Base-by-base conservation (phyloP, 805 yeast species). In the Metschnikowia baotianmanensis region DNA sequence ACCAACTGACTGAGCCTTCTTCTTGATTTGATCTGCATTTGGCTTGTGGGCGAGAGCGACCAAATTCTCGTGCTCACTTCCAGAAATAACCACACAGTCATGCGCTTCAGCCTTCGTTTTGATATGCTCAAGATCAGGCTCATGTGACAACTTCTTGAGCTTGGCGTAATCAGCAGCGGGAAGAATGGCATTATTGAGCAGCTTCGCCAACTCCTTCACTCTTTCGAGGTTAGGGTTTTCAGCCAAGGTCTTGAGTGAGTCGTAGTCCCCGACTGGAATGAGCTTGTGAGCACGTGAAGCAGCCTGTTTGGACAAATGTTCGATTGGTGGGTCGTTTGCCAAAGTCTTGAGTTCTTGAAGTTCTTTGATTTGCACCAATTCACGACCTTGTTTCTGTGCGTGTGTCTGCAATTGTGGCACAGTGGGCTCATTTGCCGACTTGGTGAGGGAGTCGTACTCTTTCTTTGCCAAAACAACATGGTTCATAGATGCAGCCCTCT, bases 131-230 rank as follows among this genome's bases (percentile, higher is more conserved):
- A 46, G 31, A 11, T 33, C 42, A 2, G 49, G 49, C 11, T 48
- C 38, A 11, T 21, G 23, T 6, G 49, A 31, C 25, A 41, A 25
- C 5, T n/a, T 26, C 29, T 25, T 24, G 30, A 46, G 22, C 5
- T 43, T 36, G 9, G 17, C 15, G 21, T 38, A 45, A 16, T 51
- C 50, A 3, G 31, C 45, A n/a, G 39, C 40, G 6, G 53, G 31
- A 10, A 50, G 22, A 22, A 51, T 27, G 6, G 40, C 41, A 8
- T 31, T 15, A 10, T 45, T 40, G 18, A 43, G 46, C 6, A 25
- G 35, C 6, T 30, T 21, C 5, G 57, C 55, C 46, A 52, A 54
- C 10, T 42, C 37, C 20, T 45, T 36, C 15, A 57, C 23, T 16
- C 48, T 41, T 1, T 38, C 42, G 6, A 45, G 24, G 5, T 22